A percentile compares a stretch with the other conserved stretches of the same genome.
Conservation (phyloP, 306 rosid genomes). For the Rosa rugosa region DNA sequence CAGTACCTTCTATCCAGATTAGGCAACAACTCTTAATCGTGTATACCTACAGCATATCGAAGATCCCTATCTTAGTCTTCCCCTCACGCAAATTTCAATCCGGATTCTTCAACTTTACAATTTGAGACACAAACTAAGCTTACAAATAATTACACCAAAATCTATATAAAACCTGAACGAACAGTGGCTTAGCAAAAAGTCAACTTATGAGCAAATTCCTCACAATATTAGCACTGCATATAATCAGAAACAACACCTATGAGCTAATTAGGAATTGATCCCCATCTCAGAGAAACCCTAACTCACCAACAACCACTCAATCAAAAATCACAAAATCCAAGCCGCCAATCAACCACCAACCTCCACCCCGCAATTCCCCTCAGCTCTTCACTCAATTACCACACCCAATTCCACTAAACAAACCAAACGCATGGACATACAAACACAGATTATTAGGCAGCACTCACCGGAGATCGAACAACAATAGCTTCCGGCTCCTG, state of each 20-base stretch:
- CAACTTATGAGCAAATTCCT: background rate
- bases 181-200: background rate
- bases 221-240: background rate
- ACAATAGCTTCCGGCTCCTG: slow-evolving; percentile 63
- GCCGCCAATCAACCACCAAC: background rate
- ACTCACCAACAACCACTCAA: background rate
- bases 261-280: slow-evolving; percentile 3
- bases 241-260: background rate
- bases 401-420: slow-evolving; percentile 12
- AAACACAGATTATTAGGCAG: background rate
- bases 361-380: slow-evolving; percentile 8
- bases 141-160: background rate
- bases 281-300: slow-evolving; percentile 28
- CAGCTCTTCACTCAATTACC: background rate
- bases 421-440: background rate
- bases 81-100: background rate
- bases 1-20: background rate
- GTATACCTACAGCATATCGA: background rate
- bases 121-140: background rate
- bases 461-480: slow-evolving; percentile 80
- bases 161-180: background rate
- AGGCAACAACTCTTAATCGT: no score
- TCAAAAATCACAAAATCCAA: background rate
- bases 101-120: background rate
- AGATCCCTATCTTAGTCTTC: background rate